Percentiles rank a stretch among this genome's conserved stretches.
Evolutionary conservation across 352 stramenopile species (phyloP).

Genomic region (Globisporangium megalacanthum): DNA sequence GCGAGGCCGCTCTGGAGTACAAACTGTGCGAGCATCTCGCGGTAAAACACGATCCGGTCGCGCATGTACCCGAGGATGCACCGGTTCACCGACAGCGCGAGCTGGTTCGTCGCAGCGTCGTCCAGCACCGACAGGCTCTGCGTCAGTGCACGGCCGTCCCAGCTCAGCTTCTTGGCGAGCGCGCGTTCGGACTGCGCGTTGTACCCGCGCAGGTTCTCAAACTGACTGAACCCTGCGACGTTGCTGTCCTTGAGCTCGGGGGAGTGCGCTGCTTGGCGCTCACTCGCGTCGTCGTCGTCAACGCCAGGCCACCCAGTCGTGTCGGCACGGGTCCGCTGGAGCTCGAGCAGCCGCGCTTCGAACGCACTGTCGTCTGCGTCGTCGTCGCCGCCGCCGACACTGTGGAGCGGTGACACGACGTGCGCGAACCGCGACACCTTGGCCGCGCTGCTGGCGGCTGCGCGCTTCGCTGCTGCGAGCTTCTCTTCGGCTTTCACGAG

Average conservation of each 20-base stretch:
- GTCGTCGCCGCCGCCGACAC: conserved; percentile 6
- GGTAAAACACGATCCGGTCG: conserved; percentile 91
- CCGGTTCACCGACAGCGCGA: conserved; percentile 87
- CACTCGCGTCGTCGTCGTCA: conserved; percentile 17
- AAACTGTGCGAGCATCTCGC: conserved; percentile 92
- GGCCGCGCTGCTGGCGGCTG: conserved; percentile 17
- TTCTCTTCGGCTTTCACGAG: conserved; percentile 61
- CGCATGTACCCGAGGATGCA: conserved; percentile 94
- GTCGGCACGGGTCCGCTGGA: conserved; percentile 20
- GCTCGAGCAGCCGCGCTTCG: conserved; percentile 10
- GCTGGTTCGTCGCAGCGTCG: conserved; percentile 30
- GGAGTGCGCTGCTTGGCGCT: conserved; percentile 7
- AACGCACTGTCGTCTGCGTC: conserved; percentile 7
- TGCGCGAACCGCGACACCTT: conserved; percentile 1
- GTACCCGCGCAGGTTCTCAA: conserved; percentile 56
- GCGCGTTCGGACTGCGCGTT: conserved; percentile 40
- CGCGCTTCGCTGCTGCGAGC: conserved; percentile 25
- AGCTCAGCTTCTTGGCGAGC: conserved; percentile 48
- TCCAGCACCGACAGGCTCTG: conserved; percentile 61
- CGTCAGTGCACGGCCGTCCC: conserved; percentile 57
- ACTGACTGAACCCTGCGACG: conserved; percentile 46
- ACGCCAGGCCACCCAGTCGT: conserved; percentile 24
- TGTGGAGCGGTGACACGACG: neutral
- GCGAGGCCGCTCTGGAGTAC: conserved; percentile 90
- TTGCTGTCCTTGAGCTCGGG: conserved; percentile 36